These are phyloP conservation scores for Pseudogymnoascus sp. DNA, from an alignment of 2,329 filamentous ascomycete species.

Conservation along the genomic window DNA sequence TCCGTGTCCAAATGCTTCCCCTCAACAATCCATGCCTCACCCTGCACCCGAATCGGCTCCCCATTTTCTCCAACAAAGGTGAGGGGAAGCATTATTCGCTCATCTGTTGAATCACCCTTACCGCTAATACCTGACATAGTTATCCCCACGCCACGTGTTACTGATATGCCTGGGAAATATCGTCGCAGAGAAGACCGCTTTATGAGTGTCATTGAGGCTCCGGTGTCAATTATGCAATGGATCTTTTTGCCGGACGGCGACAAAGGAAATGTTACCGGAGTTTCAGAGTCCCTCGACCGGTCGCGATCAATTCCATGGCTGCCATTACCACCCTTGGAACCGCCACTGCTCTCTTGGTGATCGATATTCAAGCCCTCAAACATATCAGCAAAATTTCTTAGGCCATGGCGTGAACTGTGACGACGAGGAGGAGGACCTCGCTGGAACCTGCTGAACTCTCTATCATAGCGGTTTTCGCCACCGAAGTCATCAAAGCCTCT, in stretches of 20 bases:
- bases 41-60: background rate
- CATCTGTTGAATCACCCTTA: background rate
- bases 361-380: background rate
- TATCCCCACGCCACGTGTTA: background rate
- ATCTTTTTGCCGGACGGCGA: background rate
- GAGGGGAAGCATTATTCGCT: slow-evolving; percentile 1
- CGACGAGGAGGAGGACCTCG: background rate
- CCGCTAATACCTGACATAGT: background rate
- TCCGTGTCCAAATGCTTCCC: slow-evolving; percentile 7
- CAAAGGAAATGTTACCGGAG: background rate
- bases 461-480: background rate
- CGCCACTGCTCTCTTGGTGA: background rate
- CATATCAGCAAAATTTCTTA: background rate
- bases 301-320: background rate
- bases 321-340: background rate
- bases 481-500: background rate
- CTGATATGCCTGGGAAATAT: background rate
- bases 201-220: slow-evolving; percentile 11
- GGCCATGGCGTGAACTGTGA: background rate
- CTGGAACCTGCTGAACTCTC: background rate
- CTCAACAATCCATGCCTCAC: slow-evolving; percentile 2
- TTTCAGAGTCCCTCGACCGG: background rate
- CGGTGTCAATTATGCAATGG: slow-evolving; percentile 6
- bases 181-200: slow-evolving; percentile 8
- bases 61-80: background rate